A percentile compares a stretch with the other conserved stretches of the same genome.
phyloP scores from a whole-genome alignment of 345 rosid genomes.

The Chamaenerion angustifolium region DNA sequence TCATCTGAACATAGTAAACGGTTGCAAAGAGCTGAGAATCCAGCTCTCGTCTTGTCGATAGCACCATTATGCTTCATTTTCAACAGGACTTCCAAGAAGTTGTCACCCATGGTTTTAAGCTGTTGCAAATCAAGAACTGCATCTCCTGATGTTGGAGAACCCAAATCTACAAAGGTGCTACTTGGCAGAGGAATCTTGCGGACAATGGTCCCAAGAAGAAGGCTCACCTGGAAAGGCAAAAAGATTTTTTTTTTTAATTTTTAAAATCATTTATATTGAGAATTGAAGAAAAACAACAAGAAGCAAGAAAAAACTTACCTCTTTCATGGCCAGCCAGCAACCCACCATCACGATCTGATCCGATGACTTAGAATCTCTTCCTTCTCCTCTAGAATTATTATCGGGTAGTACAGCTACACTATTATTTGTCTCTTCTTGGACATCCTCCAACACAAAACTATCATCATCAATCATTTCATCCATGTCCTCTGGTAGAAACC shows the following conservation, averaged over 20 bases:
- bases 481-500: constrained; percentile 67
- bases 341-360: constrained; percentile 94
- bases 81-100: constrained; percentile 88
- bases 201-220: constrained; percentile 78
- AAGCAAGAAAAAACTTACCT: constrained; percentile 33
- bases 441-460: constrained; percentile 36
- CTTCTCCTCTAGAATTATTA: constrained; percentile 19
- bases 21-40: constrained; percentile 93
- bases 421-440: constrained; percentile 20
- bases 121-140: constrained; percentile 64
- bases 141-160: constrained; percentile 22
- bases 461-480: constrained; percentile 74
- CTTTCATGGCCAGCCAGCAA: constrained; percentile 99
- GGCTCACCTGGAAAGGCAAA: constrained; percentile 63
- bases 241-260: too few relatives aligned
- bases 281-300: constrained; percentile 4
- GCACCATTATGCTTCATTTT: constrained; percentile 99
- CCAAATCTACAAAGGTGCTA: constrained; percentile 24
- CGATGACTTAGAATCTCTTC: constrained; percentile 26
- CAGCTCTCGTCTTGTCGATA: constrained; percentile 96
- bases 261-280: neutral
- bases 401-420: constrained; percentile 26
- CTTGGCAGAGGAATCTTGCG: constrained; percentile 79
- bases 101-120: constrained; percentile 76
- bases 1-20: constrained; percentile 90